Percentiles rank a stretch among this genome's conserved stretches.
phyloP scores from a whole-genome alignment of 2,329 filamentous ascomycete species.

The Botrytis hyacinthi region DNA sequence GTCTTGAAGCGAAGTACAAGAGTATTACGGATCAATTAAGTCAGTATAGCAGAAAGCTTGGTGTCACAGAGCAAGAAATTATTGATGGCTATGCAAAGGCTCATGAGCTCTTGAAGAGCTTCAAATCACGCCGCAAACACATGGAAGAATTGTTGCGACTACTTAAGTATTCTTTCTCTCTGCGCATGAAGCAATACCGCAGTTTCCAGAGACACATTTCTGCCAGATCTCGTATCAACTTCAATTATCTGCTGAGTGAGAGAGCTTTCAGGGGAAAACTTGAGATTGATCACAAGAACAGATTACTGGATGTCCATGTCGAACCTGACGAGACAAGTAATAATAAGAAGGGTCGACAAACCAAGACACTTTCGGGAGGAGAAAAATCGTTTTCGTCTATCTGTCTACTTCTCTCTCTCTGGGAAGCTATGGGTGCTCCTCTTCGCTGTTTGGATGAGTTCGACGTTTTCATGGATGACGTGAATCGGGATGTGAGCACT shows the following conservation, averaged over 20 bases:
- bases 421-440: constrained; percentile 97
- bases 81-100: constrained; percentile 46
- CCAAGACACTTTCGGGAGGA: constrained; percentile 89
- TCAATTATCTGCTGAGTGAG: constrained; percentile 84
- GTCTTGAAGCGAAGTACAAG: constrained; percentile 53
- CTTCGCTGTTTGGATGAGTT: constrained; percentile 96
- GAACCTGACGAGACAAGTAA: constrained; percentile 68
- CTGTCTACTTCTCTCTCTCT: constrained; percentile 85
- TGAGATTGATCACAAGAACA: constrained; percentile 71
- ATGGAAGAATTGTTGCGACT: constrained; percentile 44
- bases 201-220: constrained; percentile 83
- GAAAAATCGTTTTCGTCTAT: constrained; percentile 98
- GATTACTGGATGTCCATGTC: constrained; percentile 74
- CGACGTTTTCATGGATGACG: constrained; percentile 98
- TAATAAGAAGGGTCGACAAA: constrained; percentile 70
- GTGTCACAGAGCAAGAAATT: constrained; percentile 65
- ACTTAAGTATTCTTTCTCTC: constrained; percentile 59
- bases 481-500: constrained; percentile 90
- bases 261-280: constrained; percentile 84
- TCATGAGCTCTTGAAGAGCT: constrained; percentile 43
- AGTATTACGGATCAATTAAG: constrained; percentile 58
- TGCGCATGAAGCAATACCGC: constrained; percentile 74
- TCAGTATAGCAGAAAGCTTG: constrained; percentile 55
- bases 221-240: constrained; percentile 78
- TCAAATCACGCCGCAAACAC: constrained; percentile 46